Conservation (phyloP, 768 basidiomycete species). For the Pisolithus sp. region DNA sequence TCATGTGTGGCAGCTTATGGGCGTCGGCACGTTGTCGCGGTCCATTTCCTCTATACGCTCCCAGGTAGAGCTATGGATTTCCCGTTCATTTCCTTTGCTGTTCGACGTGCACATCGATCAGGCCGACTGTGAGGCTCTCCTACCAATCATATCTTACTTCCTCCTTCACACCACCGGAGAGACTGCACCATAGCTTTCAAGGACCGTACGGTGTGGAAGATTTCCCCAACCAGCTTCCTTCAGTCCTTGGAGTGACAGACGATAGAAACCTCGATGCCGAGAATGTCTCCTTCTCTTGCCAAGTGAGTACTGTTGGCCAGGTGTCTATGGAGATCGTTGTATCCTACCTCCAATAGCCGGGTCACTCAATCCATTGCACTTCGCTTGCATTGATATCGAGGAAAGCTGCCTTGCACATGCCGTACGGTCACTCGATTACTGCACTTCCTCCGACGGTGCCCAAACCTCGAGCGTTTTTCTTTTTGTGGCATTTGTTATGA, state of each 20-base stretch:
- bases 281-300: constrained; percentile 19
- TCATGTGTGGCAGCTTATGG: constrained; percentile 53
- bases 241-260: constrained; percentile 9
- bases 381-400: constrained; percentile 51
- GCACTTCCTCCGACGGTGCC: constrained; percentile 54
- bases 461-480: constrained; percentile 52
- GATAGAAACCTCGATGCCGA: constrained; percentile 11
- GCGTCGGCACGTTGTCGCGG: constrained; percentile 39
- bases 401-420: constrained; percentile 39
- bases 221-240: constrained; percentile 20
- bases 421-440: constrained; percentile 46
- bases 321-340: constrained; percentile 46
- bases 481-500: constrained; percentile 50
- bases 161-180: constrained; percentile 54
- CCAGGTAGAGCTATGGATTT: constrained; percentile 50
- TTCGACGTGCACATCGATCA: constrained; percentile 51
- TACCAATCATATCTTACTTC: constrained; percentile 60
- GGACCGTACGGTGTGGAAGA: constrained; percentile 19
- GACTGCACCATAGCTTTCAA: constrained; percentile 41
- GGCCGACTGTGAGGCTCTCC: constrained; percentile 41
- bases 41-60: constrained; percentile 33
- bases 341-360: constrained; percentile 43
- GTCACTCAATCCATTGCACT: constrained; percentile 42
- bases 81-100: constrained; percentile 45
- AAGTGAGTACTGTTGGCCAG: constrained; percentile 31